Evolutionary conservation across 768 basidiomycete genomes (phyloP), one percentile per base, ranked within the genome.

Genomic region (Mycena olivaceomarginata): DNA sequence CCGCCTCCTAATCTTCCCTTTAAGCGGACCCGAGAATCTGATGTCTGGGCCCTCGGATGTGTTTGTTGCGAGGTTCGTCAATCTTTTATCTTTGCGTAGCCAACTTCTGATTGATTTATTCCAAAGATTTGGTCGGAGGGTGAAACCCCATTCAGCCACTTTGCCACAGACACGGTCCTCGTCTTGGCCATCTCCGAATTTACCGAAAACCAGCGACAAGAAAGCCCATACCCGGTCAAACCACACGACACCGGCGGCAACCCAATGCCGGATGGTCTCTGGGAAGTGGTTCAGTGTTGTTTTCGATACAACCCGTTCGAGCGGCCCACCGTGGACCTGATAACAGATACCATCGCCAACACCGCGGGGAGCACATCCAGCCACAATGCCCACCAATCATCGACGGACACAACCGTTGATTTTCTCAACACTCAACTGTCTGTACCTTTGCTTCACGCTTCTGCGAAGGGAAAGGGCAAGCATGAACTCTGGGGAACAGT

Each of bases 51-150:
- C 12, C 22, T 56, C n/a, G 53, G 53, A 8, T 56, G 53, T 7
- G n/a, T 56, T n/a, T 56, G n/a, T 12, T 56, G 53, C 53, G 53
- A 56, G 53, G 53, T 56, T n/a, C 53, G 53, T 56, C n/a, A 8
- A 56, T 51, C 48, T 11, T 22, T 22, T n/a, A 6, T 22, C 6
- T 56, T 56, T 8, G 6, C 7, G n/a, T 8, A n/a, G 12, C 53
- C 13, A 56, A 9, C n/a, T 22, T 12, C 53, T 56, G 5, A 48
- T 48, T 48, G n/a, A 56, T 22, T 3, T 8, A 12, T 56, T 15
- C 13, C 48, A 16, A 51, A 56, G 53, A 56, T 56, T 9, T 56
- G 53, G 53, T 56, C 53, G 8, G 57, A 59, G 57, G 57, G 57
- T 12, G 7, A 13, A 7, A 37, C 7, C 9, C 57, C 57, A 59